Evolutionary conservation across 2,329 filamentous ascomycete species (phyloP).

Genomic region (Penicillium nordicum): DNA sequence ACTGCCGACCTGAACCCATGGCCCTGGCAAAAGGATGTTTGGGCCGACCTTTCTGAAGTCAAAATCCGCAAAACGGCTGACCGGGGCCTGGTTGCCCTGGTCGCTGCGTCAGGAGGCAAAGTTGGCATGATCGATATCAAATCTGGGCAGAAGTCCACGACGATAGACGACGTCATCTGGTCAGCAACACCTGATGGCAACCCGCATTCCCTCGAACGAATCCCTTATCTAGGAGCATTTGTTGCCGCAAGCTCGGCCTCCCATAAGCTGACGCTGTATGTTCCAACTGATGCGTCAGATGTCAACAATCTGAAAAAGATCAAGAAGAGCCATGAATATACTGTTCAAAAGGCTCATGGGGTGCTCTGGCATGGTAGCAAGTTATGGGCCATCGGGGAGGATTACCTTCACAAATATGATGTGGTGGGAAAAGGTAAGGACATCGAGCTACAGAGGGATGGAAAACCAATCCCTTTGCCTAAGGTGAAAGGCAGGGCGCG

Average conservation of each 20-base stretch:
- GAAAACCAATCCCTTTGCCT: neutral
- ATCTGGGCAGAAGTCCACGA: neutral
- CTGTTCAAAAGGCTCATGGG: neutral
- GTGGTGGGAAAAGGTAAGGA: neutral
- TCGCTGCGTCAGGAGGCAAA: neutral
- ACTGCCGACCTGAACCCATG: neutral
- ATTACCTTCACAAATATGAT: neutral
- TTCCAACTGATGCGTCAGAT: neutral
- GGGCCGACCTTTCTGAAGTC: neutral
- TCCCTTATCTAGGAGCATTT: neutral
- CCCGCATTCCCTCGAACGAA: neutral
- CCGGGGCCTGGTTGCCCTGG: neutral
- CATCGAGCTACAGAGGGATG: neutral
- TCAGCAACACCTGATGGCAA: neutral
- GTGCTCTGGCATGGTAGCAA: neutral
- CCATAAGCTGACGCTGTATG: neutral
- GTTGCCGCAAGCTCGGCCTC: neutral
- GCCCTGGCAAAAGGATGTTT: neutral
- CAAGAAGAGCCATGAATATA: neutral
- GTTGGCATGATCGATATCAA: neutral
- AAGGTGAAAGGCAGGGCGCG: neutral
- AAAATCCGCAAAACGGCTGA: neutral
- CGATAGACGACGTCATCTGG: neutral
- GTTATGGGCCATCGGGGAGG: neutral
- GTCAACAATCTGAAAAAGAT: neutral